Base-by-base conservation (phyloP, 345 rosid genomes). In the Sonneratia alba region DNA sequence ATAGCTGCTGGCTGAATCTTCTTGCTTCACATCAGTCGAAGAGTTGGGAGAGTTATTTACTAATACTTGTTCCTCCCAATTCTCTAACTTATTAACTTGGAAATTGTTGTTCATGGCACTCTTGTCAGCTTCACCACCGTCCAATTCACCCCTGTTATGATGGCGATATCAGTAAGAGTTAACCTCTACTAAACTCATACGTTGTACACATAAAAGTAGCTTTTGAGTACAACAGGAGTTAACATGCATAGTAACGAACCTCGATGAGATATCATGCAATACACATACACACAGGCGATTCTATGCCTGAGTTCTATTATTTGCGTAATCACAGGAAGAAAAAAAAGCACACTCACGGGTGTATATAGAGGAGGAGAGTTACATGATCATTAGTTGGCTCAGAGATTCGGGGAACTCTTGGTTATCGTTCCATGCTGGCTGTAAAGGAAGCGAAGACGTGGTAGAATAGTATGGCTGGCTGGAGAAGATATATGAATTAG, bases 331-430 rank as follows among this genome's bases (percentile, higher is more conserved):
- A 42, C 3, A 42, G 45, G 7, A 42, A 42, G 45, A 42, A 27
- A 27, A 27, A 27, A 27, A 27, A 27, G 32, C 32, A 27, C 32
- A 27, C 32, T 27, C 32, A 27, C 32, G 32, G 32, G 7, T 42
- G 6, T 67, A 21, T 40, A 43, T 4, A n/a, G 27, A 42, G 51
- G 51, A 47, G 45, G 45, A 24, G 32, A 21, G 10, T 68, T 68
- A 68, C 70, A 45, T 68, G 55, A 45, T 43, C 70, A 68, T 68
- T 15, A 92, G 92, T 78, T 89, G 96, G 82, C 92, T 89, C 93
- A 93, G 87, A 11, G 97, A 87, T 74, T 89, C 93, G 7, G 93
- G 93, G 79, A 87, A 85, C 45, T 89, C 96, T 51, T 85, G 89
- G 77, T 80, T 81, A 70, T 88, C 89, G 73, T 79, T 81, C 88